Conservation (phyloP, 2,329 filamentous ascomycete species). For the Pseudopyricularia javanii region DNA sequence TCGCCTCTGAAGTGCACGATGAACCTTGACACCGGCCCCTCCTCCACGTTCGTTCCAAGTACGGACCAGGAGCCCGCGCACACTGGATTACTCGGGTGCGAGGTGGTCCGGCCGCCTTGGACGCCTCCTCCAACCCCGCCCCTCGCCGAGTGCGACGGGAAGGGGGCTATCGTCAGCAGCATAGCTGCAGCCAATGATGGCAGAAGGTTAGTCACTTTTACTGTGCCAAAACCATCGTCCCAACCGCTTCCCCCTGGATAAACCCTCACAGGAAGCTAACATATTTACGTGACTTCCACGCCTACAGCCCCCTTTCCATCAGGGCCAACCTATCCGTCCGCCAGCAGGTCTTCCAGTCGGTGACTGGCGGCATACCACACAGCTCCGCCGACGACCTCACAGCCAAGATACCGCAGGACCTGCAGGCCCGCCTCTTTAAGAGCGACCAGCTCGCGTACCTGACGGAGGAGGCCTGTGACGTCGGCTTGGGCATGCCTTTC, state of each 20-base stretch:
- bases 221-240: no score
- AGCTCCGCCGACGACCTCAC: not conserved
- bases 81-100: not conserved
- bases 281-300: not conserved
- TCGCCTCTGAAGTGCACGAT: not conserved
- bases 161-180: not conserved
- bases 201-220: not conserved
- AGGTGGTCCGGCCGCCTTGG: conserved; percentile 8
- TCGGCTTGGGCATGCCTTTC: not conserved
- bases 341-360: not conserved
- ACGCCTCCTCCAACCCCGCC: conserved; percentile 12
- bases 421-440: not conserved
- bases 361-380: not conserved
- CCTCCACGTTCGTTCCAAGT: not conserved
- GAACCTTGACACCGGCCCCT: not conserved
- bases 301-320: conserved; percentile 5
- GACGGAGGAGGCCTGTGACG: conserved; percentile 5
- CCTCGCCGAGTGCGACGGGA: conserved; percentile 3
- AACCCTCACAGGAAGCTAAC: no score
- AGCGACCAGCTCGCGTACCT: conserved; percentile 3
- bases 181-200: not conserved
- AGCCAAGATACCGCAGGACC: not conserved
- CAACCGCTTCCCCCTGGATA: not conserved
- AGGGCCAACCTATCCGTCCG: not conserved
- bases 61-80: not conserved